phyloP scores from a whole-genome alignment of 352 stramenopile species.

The Thraustochytrium sp. region DNA sequence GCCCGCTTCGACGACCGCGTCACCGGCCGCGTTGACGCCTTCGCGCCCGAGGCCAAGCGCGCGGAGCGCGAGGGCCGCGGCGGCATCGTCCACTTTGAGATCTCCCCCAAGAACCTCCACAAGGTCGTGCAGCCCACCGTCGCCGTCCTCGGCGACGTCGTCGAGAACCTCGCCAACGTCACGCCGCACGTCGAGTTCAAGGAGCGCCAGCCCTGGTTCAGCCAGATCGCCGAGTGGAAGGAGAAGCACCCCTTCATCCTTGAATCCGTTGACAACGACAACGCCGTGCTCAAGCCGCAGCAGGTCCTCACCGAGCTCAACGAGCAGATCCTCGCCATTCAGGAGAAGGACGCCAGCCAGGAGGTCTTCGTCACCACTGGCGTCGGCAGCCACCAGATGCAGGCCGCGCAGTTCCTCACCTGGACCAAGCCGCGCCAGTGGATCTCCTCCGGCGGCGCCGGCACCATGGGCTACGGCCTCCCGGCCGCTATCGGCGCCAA shows the following conservation, averaged over 20 bases:
- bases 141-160: slow-evolving; percentile 57
- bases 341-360: slow-evolving; percentile 73
- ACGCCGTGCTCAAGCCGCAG: slow-evolving; percentile 81
- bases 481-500: slow-evolving; percentile 88
- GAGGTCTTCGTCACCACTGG: slow-evolving; percentile 88
- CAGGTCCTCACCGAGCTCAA: slow-evolving; percentile 86
- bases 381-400: slow-evolving; percentile 94
- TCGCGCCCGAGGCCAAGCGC: slow-evolving; percentile 80
- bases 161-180: slow-evolving; percentile 52
- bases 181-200: slow-evolving; percentile 57
- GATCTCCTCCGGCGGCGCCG: slow-evolving; percentile 83
- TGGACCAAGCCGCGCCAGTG: slow-evolving; percentile 87
- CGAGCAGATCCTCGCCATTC: slow-evolving; percentile 64
- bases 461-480: slow-evolving; percentile 89
- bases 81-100: slow-evolving; percentile 92
- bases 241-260: slow-evolving; percentile 84
- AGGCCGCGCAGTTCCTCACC: slow-evolving; percentile 88
- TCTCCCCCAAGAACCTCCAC: slow-evolving; percentile 80
- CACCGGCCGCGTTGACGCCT: slow-evolving; percentile 82
- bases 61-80: slow-evolving; percentile 79
- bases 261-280: slow-evolving; percentile 60
- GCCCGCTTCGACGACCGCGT: slow-evolving; percentile 93
- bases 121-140: slow-evolving; percentile 78
- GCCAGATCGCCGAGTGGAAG: slow-evolving; percentile 80
- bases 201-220: slow-evolving; percentile 80